Evolutionary conservation across 208 protist species (phyloP).

Genomic region (Balamuthia mandrillaris): DNA sequence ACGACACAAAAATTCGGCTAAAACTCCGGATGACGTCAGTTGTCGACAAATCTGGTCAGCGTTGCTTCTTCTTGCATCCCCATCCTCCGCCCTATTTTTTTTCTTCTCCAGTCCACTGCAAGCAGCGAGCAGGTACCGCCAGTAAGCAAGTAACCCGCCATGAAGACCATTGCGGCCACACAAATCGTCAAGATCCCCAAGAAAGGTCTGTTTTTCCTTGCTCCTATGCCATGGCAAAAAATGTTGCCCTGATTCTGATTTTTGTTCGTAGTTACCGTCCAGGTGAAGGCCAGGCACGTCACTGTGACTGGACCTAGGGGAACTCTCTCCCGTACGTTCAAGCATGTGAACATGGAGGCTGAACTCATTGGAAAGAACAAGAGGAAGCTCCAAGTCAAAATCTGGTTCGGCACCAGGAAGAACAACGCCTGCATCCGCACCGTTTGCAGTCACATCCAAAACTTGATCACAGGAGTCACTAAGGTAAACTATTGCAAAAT

Average conservation of each 20-base stretch:
- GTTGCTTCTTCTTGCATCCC: too few species aligned
- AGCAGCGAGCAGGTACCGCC: background rate
- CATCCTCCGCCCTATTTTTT: background rate
- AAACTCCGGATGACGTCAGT: too few species aligned
- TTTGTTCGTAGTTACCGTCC: slow-evolving; percentile 72
- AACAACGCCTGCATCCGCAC: slow-evolving; percentile 92
- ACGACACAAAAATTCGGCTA: too few species aligned
- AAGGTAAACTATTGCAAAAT: slow-evolving; percentile 62
- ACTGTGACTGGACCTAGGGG: slow-evolving; percentile 94
- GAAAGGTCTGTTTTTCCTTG: background rate
- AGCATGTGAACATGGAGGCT: slow-evolving; percentile 79
- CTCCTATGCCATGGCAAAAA: background rate
- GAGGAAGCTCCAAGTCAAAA: slow-evolving; percentile 77
- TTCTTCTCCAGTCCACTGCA: background rate
- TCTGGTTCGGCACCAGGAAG: slow-evolving; percentile 94
- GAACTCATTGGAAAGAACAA: slow-evolving; percentile 58
- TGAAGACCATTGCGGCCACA: background rate
- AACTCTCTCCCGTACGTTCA: slow-evolving; percentile 86
- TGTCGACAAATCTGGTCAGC: too few species aligned
- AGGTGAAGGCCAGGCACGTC: slow-evolving; percentile 78
- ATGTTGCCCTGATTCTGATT: background rate
- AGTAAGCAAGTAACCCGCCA: too few species aligned
- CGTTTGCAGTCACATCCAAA: slow-evolving; percentile 90
- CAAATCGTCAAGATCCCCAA: background rate
- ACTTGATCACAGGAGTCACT: slow-evolving; percentile 98